Percentiles rank a stretch among this genome's conserved stretches.
phyloP scores from a whole-genome alignment of 208 protist genomes.

The Trypanosomatidae sp. region DNA sequence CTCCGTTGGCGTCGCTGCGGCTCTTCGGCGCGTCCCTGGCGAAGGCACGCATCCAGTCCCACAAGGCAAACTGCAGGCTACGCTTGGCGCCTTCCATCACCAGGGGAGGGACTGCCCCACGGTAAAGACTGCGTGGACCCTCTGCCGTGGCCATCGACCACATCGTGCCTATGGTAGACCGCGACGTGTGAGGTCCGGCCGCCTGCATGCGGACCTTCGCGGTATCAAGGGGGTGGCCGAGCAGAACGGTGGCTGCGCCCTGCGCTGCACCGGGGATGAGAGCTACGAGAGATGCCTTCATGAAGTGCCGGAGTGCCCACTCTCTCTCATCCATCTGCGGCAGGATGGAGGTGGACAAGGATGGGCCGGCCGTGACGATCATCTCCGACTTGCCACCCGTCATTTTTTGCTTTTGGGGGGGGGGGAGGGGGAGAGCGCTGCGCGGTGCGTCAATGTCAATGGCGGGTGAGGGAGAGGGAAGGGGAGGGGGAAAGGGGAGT shows the following conservation, averaged over 20 bases:
- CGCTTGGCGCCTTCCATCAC: constrained; percentile 83
- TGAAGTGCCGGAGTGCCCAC: constrained; percentile 5
- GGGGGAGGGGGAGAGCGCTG: neutral
- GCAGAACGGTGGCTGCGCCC: constrained; percentile 57
- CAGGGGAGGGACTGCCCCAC: constrained; percentile 74
- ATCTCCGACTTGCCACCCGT: neutral
- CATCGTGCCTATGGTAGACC: constrained; percentile 54
- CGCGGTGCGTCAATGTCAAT: neutral
- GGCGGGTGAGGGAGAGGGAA: neutral
- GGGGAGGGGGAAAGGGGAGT: neutral
- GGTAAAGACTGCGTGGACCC: constrained; percentile 76
- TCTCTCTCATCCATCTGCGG: constrained; percentile 1
- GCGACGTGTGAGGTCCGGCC: constrained; percentile 37
- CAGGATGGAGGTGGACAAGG: neutral
- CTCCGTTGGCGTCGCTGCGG: neutral
- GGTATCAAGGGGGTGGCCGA: constrained; percentile 90
- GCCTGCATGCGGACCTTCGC: constrained; percentile 91
- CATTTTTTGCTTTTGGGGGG: neutral
- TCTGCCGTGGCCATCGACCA: constrained; percentile 56
- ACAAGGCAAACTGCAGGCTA: constrained; percentile 84
- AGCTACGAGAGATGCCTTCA: constrained; percentile 22
- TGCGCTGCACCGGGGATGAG: constrained; percentile 81
- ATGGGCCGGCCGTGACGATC: neutral
- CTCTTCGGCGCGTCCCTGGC: neutral
- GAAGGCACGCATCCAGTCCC: constrained; percentile 55